Evolutionary conservation across 208 protist species (phyloP), one percentile per base, ranked within the genome.

Genomic region (Trypanosoma cruzi): DNA sequence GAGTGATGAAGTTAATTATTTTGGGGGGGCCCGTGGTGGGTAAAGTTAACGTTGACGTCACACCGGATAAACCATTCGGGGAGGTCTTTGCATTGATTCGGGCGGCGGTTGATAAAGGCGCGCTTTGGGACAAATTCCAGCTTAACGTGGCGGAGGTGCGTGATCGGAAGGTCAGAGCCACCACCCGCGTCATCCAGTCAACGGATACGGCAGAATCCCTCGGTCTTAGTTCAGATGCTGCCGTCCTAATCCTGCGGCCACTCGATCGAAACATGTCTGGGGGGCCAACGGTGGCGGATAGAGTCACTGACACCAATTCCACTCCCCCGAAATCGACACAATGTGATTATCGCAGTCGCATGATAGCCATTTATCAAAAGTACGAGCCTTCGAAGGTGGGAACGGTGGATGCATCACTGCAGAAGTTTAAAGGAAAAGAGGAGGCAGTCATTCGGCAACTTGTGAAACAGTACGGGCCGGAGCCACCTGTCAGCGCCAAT

Each of bases 391-490:
- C 71, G 34, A 93, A 92, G 68, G 70, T 90, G 36, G 72, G 71
- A 40, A 84, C 81, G 28, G 88, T 92, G 2, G 67, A 83, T 44
- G 81, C 77, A 13, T 88, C 85, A 13, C 73, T 95, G 34, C 69
- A 77, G 64, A 82, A 84, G 40, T 90, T 82, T 69, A 72, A 75
- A 13, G 90, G 85, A 10, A 75, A 78, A 6, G 87, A 93, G 55
- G 87, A 93, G 40, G 81, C 79, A 22, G 82, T 90, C 14, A 82
- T 93, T 46, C 75, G 75, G 55, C 75, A 92, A 62, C 77, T 93
- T 13, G 64, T 93, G 29, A 81, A 83, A 61, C 84, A 88, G 64
- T 92, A 93, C 71, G 90, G 87, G 13, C 84, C 87, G 0, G 90
- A 93, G 67, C 85, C 86, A 11, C 36, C 36, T 40, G 36, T 40